Conservation (phyloP, 495 filamentous ascomycete genomes). For the Apodospora peruviana region DNA sequence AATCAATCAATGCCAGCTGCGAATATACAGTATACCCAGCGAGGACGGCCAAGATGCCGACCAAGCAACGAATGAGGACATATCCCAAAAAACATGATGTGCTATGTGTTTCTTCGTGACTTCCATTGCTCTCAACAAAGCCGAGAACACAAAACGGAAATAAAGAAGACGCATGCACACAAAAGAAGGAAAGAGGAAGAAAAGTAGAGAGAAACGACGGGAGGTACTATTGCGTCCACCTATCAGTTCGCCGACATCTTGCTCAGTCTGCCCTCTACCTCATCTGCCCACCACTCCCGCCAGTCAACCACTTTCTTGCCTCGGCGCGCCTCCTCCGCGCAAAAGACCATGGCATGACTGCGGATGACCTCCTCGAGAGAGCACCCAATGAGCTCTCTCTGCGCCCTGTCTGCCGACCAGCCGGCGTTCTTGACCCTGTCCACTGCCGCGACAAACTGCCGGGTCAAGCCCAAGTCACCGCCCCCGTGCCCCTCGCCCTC, state of each 20-base stretch:
- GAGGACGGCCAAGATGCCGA: no score
- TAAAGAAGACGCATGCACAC: background rate
- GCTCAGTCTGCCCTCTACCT: constrained; percentile 31
- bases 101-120: no score
- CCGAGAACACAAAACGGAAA: background rate
- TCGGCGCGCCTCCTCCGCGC: constrained; percentile 78
- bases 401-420: constrained; percentile 64
- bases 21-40: no score
- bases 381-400: constrained; percentile 71
- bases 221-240: no score
- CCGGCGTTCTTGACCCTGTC: constrained; percentile 68
- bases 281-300: constrained; percentile 69
- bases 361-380: constrained; percentile 76
- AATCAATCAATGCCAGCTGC: background rate
- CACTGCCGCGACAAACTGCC: constrained; percentile 75
- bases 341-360: constrained; percentile 92
- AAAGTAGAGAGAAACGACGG: background rate
- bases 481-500: constrained; percentile 69
- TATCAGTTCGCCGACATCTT: background rate
- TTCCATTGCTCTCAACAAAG: no score
- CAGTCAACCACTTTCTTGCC: constrained; percentile 68
- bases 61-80: no score
- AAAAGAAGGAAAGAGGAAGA: background rate
- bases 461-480: constrained; percentile 76
- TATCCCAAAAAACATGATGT: no score